Base-by-base conservation (phyloP, 768 basidiomycete species). In the Boletus rex-veris region DNA sequence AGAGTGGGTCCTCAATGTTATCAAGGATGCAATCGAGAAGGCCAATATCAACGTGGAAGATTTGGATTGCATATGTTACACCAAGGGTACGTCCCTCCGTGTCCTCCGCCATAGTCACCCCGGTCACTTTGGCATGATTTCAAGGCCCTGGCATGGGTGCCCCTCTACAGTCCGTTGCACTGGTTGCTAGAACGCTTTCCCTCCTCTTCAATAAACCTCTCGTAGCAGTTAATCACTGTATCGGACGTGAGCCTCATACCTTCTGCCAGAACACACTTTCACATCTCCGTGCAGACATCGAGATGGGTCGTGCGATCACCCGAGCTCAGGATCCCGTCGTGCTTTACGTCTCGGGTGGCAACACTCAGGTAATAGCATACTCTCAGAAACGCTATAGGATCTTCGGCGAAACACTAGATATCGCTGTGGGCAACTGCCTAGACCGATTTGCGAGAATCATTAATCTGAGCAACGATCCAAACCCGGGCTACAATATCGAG, bases 61-160 rank as follows among this genome's bases (percentile, higher is more conserved):
- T 58, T 59, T 98, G 40, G 90, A 98, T 65, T 97, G 94, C 60
- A 95, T 99, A 39, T 98, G 95, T 65, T 99, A 86, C 68, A 99
- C 97, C 5, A 94, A 98, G 79, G 97, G 96, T 90, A 59, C 35
- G 73, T 56, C 18, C 16, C 31, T 33, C n/a, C 47, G n/a, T 43
- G 14, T 37, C 33, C 30, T 12, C 42, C 11, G 1, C 45, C 16
- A 5, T 41, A 18, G 7, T 43, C 42, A 38, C n/a, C 4, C 26
- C 40, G 51, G 35, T 52, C 31, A 37, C 39, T 15, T 26, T 18
- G 16, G 12, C 45, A 30, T 18, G 62, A 48, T 48, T 16, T 8
- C 37, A 50, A 98, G 96, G 97, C 2, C 97, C 97, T n/a, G 97
- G 97, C 1, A 99, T 99, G 97, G 97, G 97, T 44, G 94, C 92